A percentile compares a stretch with the other conserved stretches of the same genome.
phyloP scores from a whole-genome alignment of 345 rosid genomes.

The Hibiscus syriacus region DNA sequence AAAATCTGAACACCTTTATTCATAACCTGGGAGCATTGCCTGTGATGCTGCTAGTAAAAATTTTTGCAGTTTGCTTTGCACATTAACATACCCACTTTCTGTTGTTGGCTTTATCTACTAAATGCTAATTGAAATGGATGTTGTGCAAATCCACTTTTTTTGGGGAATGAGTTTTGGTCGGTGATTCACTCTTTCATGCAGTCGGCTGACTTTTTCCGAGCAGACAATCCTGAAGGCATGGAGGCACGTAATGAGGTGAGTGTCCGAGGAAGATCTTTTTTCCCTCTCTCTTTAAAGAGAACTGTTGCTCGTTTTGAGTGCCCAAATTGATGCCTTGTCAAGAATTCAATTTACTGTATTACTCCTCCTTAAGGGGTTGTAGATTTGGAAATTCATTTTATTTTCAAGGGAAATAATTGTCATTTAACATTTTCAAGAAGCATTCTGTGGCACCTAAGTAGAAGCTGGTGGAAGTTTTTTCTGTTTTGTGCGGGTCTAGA shows the following conservation, averaged over 20 bases:
- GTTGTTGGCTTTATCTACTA: not conserved
- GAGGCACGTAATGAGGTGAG: slow-evolving; percentile 98
- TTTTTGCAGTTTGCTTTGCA: not conserved
- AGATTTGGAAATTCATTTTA: not conserved
- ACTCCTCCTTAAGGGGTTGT: not conserved
- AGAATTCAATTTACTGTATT: not conserved
- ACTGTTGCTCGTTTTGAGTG: not conserved
- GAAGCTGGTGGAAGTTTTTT: not conserved
- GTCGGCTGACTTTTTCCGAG: slow-evolving; percentile 97
- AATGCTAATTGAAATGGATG: not conserved
- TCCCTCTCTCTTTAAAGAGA: slow-evolving; percentile 14
- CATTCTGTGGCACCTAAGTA: not conserved
- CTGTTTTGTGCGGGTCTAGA: not conserved
- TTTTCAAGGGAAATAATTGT: not conserved
- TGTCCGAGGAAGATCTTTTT: slow-evolving; percentile 3
- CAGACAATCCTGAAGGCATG: slow-evolving; percentile 93
- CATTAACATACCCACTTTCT: not conserved
- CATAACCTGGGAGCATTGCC: not conserved
- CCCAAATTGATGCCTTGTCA: not conserved
- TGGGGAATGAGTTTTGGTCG: slow-evolving; percentile 13
- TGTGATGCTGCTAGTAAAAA: not conserved
- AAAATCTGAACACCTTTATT: slow-evolving; percentile 1
- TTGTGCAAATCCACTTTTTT: not conserved
- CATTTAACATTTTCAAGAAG: not conserved
- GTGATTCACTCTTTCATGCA: slow-evolving; percentile 32